Evolutionary conservation across 1,284 basidiomycete species (phyloP), one percentile per base, ranked within the genome.

Genomic region (Cryptococcus floricola): DNA sequence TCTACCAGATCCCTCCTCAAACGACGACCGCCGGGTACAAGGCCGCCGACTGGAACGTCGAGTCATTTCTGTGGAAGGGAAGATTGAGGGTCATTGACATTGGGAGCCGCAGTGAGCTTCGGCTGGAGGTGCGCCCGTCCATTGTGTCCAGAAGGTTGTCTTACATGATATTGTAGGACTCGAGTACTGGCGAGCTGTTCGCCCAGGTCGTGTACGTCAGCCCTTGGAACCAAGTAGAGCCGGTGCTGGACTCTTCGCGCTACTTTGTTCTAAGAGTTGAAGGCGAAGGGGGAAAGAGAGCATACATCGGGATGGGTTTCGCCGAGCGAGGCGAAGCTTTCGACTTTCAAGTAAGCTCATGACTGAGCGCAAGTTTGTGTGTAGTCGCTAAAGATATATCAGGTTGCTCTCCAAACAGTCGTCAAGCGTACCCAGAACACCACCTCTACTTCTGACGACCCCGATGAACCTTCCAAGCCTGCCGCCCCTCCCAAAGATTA

Each of bases 191-290:
- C 39, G 77, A 78, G 54, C 67, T 93, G 48, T 98, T 98, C 76
- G 96, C 95, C 28, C 86, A 86, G 64, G 86, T 90, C 10, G 85
- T 86, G n/a, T 98, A 98, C 73, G 87, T 90, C 67, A 81, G 87
- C 10, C 80, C 84, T 37, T 74, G 70, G 65, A 87, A 90, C 6
- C 86, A 85, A 28, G 91, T 98, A 18, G 96, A 99, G 69, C 89
- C 93, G 7, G 94, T 98, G 6, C 82, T 98, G 27, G 95, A 99
- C 76, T 95, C 91, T 0, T 94, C 91, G 9, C 84, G 95, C 48
- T 98, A 98, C 77, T 97, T 97, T 75, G 94, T 97, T 6, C 81
- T 98, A 31, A 83, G 91, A 52, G 87, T 97, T 2, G 93, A 94
- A 77, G 75, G 78, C 19, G 90, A 93, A 62, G 81, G 80, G 16